Percentiles rank a stretch among this genome's conserved stretches.
Conservation (phyloP, 805 yeast genomes). For the Torulaspora quercuum region DNA sequence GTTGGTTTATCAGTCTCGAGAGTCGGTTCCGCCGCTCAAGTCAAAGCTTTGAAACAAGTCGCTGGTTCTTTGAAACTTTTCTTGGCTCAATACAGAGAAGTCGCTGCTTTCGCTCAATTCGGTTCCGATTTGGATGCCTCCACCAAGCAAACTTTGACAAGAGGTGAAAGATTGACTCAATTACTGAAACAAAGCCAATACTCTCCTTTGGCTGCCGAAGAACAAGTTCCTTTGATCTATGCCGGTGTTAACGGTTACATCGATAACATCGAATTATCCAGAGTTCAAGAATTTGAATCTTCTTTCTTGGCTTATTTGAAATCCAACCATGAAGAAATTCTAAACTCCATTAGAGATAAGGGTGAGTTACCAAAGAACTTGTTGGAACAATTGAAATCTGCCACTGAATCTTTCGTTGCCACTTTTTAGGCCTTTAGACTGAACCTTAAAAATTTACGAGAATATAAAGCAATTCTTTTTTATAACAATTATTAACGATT, state of each 20-base stretch:
- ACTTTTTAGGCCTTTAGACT: conserved; percentile 55
- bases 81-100: conserved; percentile 99
- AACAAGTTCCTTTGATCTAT: conserved; percentile 96
- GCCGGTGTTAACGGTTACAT: conserved; percentile 99
- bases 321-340: conserved; percentile 81
- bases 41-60: conserved; percentile 99
- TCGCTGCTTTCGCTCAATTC: conserved; percentile 99
- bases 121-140: conserved; percentile 99
- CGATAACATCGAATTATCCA: conserved; percentile 78
- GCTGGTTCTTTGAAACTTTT: conserved; percentile 99
- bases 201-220: conserved; percentile 96
- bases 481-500: conserved; percentile 11
- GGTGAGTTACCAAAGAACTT: conserved; percentile 89
- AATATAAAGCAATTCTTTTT: conserved; percentile 9
- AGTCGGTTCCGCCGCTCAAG: conserved; percentile 99
- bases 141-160: conserved; percentile 95
- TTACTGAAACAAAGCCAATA: conserved; percentile 97
- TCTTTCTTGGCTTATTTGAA: conserved; percentile 89
- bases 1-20: conserved; percentile 99
- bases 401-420: conserved; percentile 89
- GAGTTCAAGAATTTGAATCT: conserved; percentile 87
- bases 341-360: conserved; percentile 77
- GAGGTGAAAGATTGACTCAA: conserved; percentile 99
- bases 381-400: conserved; percentile 82
- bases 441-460: conserved; percentile 4